Evolutionary conservation across 345 rosid genomes (phyloP).

Genomic region (Hypericum perforatum): DNA sequence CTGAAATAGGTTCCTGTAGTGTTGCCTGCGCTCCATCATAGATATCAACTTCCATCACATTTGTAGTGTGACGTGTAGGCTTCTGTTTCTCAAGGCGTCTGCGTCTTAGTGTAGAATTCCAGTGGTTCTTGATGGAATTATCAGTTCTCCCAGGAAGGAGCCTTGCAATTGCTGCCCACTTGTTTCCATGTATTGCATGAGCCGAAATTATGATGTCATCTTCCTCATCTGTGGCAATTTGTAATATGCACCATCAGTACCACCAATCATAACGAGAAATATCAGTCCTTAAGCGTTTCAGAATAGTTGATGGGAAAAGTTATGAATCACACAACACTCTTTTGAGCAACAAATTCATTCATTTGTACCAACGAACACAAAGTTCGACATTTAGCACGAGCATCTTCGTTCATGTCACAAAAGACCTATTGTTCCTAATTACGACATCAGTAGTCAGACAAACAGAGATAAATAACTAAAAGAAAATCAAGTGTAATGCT

Average conservation of each 20-base stretch:
- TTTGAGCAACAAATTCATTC: too few relatives aligned
- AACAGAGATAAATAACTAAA: too few relatives aligned
- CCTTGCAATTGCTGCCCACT: slow-evolving; percentile 84
- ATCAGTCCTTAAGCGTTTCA: too few relatives aligned
- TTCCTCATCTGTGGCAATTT: slow-evolving; percentile 57
- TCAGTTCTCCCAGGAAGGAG: slow-evolving; percentile 78
- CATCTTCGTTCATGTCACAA: too few relatives aligned
- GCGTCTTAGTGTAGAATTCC: slow-evolving; percentile 80
- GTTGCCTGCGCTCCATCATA: slow-evolving; percentile 38
- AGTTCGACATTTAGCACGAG: too few relatives aligned
- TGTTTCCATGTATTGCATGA: slow-evolving; percentile 72
- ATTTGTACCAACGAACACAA: too few relatives aligned
- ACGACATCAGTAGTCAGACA: too few relatives aligned
- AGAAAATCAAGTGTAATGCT: too few relatives aligned
- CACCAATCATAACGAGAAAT: slow-evolving; percentile 1
- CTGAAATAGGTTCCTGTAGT: slow-evolving; percentile 35
- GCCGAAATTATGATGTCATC: slow-evolving; percentile 58
- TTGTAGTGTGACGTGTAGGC: slow-evolving; percentile 11
- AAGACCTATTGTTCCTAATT: too few relatives aligned
- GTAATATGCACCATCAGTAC: not conserved
- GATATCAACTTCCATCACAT: slow-evolving; percentile 25
- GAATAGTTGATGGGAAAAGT: too few relatives aligned
- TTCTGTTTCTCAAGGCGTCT: slow-evolving; percentile 30
- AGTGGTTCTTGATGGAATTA: slow-evolving; percentile 86
- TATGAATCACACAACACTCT: too few relatives aligned